Evolutionary conservation across 495 filamentous ascomycete species (phyloP).

Genomic region (Cryomyces minteri): DNA sequence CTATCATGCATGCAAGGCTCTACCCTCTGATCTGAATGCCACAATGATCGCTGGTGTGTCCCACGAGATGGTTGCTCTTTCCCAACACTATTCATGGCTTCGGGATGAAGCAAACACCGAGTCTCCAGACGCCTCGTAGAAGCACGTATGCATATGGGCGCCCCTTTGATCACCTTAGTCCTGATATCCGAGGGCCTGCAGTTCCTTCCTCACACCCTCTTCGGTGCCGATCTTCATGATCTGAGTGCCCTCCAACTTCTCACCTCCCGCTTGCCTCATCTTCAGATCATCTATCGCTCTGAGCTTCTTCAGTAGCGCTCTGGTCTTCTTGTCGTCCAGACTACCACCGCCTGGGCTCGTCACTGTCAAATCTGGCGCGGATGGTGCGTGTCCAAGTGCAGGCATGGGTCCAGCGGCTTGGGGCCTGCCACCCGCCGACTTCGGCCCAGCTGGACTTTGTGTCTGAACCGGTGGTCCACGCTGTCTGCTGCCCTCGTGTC

Average conservation of each 20-base stretch:
- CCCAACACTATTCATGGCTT: too few species aligned
- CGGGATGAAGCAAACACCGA: too few species aligned
- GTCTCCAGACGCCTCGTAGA: too few species aligned
- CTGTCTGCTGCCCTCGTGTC: not conserved
- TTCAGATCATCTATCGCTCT: constrained; percentile 94
- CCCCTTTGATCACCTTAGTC: not conserved
- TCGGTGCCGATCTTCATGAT: constrained; percentile 96
- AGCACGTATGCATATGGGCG: too few species aligned
- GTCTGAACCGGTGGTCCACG: not conserved
- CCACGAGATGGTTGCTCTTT: too few species aligned
- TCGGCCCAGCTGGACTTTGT: too few species aligned
- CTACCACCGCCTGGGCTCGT: constrained; percentile 25
- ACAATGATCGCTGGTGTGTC: too few species aligned
- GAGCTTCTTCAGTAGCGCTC: constrained; percentile 87
- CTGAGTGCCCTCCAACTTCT: constrained; percentile 96
- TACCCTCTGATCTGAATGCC: too few species aligned
- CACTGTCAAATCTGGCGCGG: constrained; percentile 27
- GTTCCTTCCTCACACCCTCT: constrained; percentile 58
- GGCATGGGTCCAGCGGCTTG: not conserved
- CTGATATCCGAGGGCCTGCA: constrained; percentile 42
- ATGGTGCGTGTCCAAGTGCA: not conserved
- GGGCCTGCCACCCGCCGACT: not conserved
- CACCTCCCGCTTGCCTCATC: constrained; percentile 80
- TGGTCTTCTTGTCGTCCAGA: constrained; percentile 69
- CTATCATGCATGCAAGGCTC: too few species aligned